Evolutionary conservation across 2,329 filamentous ascomycete genomes (phyloP), one percentile per base, ranked within the genome.

Genomic region (Diplodia sapinea): DNA sequence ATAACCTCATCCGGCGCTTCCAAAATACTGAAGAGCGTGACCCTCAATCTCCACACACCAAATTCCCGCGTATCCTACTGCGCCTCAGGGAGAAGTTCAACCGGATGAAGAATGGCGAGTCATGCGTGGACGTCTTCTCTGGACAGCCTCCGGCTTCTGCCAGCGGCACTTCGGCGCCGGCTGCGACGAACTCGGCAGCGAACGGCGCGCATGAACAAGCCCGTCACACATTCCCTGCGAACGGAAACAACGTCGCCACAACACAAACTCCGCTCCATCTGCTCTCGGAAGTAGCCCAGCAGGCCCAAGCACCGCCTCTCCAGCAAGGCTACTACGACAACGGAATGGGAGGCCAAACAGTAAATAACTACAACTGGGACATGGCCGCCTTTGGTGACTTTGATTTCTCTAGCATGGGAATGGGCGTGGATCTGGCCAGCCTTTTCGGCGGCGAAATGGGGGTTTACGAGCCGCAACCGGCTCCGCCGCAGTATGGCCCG

Each of bases 1-100:
- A 82, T 65, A 78, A 78, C 23, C 73, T 84, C 40, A 81, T 83
- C 69, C 72, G 75, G 49, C 75, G 83, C 77, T 84, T 82, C 75
- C 74, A 80, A 72, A 74, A 75, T 8, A 79, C 82, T 66, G 73
- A 82, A 13, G 76, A 75, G 8, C 76, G 75, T 29, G 79, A 81
- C 66, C 73, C 74, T n/a, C 75, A 79, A 63, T 78, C 77, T 17
- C 81, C 81, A 3, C 81, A 83, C 68, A 79, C 79, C 1, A 85
- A 85, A 69, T 81, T 83, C 56, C 77, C 82, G 68, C 79, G 79
- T 52, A 83, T 84, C 31, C 77, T 82, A 33, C 76, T 79, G 47
- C 75, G 82, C 13, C 74, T 84, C 4, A 76, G 79, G 47, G 80
- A 82, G 59, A 82, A 81, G 71, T 83, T 84, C 69, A 74, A 73